These are phyloP conservation scores for Colletotrichum viniferum DNA, from an alignment of 2,329 filamentous ascomycete genomes.

Conservation along the genomic window DNA sequence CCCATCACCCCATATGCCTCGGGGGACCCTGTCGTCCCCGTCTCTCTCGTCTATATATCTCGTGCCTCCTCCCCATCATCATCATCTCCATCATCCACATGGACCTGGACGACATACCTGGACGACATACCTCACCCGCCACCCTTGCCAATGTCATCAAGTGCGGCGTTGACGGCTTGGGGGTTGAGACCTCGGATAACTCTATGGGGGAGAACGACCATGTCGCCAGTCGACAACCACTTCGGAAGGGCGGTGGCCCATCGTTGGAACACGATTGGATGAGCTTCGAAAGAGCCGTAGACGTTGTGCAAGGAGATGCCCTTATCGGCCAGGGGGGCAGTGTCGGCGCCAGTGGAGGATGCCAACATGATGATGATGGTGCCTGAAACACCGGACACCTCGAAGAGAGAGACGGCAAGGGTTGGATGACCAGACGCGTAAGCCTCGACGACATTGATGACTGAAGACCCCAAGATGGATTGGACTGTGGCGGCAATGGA, in stretches of 20 bases:
- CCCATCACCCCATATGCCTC: background rate
- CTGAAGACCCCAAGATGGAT: background rate
- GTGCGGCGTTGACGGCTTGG: background rate
- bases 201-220: background rate
- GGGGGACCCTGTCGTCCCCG: background rate
- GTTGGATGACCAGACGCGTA: background rate
- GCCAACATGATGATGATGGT: background rate
- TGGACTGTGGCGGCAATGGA: background rate
- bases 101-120: background rate
- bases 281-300: background rate
- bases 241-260: background rate
- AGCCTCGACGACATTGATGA: background rate
- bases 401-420: background rate
- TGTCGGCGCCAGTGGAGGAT: background rate
- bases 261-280: background rate
- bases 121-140: background rate
- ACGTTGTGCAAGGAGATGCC: background rate
- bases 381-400: too few species aligned
- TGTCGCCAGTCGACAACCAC: background rate
- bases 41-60: constrained; percentile 12
- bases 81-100: background rate
- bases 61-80: background rate
- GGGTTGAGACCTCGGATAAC: background rate
- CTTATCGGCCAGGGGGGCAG: background rate
- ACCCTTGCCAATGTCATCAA: background rate